phyloP scores from a whole-genome alignment of 2,329 filamentous ascomycete species.

The Ambrosiella beaveri region DNA sequence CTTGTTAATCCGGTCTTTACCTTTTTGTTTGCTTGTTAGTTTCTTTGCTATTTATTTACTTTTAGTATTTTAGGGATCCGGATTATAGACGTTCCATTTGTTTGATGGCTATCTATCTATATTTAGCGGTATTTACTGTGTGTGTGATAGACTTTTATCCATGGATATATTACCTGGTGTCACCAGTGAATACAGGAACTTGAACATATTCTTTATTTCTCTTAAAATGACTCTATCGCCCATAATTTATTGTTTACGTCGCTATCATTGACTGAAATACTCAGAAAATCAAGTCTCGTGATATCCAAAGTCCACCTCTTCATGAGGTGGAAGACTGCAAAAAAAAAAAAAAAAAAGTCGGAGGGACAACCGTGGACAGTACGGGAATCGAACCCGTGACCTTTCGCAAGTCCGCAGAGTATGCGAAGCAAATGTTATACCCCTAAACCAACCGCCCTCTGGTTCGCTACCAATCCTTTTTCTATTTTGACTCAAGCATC shows the following conservation, averaged over 20 bases:
- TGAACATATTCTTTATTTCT: not conserved
- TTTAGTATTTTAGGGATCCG: too few relatives aligned
- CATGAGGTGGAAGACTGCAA: not conserved
- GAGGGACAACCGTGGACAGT: slow-evolving; percentile 6
- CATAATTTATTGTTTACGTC: slow-evolving; percentile 9
- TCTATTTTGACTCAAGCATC: not conserved
- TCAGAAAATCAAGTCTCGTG: not conserved
- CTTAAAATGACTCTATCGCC: not conserved
- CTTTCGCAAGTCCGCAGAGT: slow-evolving; percentile 10
- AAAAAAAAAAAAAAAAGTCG: not conserved
- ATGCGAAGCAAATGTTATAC: slow-evolving; percentile 12
- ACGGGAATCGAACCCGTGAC: slow-evolving; percentile 12
- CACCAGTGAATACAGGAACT: not conserved
- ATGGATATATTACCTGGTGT: not conserved
- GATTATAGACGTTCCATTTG: too few relatives aligned
- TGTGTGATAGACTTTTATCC: too few relatives aligned
- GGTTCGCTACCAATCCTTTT: not conserved
- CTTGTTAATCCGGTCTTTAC: too few relatives aligned
- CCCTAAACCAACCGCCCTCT: slow-evolving; percentile 11
- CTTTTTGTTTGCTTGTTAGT: too few relatives aligned
- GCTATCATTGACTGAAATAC: not conserved
- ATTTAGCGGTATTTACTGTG: too few relatives aligned
- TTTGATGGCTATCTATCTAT: too few relatives aligned
- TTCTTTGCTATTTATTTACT: too few relatives aligned
- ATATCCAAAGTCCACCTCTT: not conserved